These are phyloP conservation scores for Pistacia integerrima DNA, from an alignment of 345 rosid genomes.

Conservation along the genomic window DNA sequence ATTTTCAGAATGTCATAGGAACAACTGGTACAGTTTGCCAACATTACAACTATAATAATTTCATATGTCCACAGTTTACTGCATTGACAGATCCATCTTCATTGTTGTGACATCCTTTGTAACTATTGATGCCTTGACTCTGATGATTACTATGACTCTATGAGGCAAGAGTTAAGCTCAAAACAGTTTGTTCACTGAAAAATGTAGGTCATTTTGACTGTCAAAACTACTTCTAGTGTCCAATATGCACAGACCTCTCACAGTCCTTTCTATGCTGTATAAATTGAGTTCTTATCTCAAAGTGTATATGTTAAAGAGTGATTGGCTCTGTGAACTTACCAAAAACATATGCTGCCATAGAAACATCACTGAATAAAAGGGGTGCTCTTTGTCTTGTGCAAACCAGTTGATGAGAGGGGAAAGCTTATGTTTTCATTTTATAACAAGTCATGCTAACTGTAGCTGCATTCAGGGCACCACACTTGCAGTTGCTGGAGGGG, in stretches of 20 bases:
- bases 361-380: too few relatives aligned
- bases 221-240: neutral
- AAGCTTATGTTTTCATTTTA: neutral
- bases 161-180: neutral
- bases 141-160: neutral
- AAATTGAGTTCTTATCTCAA: neutral
- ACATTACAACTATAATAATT: neutral
- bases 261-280: neutral
- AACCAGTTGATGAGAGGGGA: neutral
- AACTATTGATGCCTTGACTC: neutral
- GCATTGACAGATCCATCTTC: neutral
- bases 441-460: constrained; percentile 18
- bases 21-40: neutral
- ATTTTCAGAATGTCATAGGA: neutral
- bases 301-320: neutral
- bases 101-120: neutral
- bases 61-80: neutral
- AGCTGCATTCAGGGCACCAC: constrained; percentile 65
- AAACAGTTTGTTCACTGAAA: neutral
- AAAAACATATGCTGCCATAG: neutral
- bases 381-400: neutral
- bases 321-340: neutral
- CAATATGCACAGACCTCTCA: neutral
- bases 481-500: constrained; percentile 98
- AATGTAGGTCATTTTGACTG: neutral